Evolutionary conservation across 345 rosid genomes (phyloP).

Genomic region (Conringia planisiliqua): DNA sequence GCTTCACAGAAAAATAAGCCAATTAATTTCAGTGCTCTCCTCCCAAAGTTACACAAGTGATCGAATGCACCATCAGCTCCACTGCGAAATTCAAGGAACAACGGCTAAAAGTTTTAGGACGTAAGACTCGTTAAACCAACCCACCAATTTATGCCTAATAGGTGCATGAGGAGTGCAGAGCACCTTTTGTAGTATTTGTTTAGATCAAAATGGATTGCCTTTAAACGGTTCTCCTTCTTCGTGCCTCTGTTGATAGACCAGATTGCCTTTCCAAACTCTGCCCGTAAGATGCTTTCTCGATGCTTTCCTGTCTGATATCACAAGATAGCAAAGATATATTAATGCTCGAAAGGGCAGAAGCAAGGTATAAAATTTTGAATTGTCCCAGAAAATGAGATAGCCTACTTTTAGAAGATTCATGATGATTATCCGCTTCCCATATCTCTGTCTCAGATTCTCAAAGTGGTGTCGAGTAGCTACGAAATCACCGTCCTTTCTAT

Average conservation of each 20-base stretch:
- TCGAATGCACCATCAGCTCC: slow-evolving; percentile 60
- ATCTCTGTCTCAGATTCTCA: slow-evolving; percentile 72
- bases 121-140: neutral
- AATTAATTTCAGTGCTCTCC: slow-evolving; percentile 48
- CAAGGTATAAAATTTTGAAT: neutral
- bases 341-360: slow-evolving; percentile 4
- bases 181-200: slow-evolving; percentile 64
- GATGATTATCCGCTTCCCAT: slow-evolving; percentile 76
- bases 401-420: slow-evolving; percentile 81
- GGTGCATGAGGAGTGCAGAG: slow-evolving; percentile 1
- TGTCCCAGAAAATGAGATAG: neutral
- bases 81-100: slow-evolving; percentile 24
- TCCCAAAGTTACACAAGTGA: slow-evolving; percentile 38
- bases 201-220: slow-evolving; percentile 81
- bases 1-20: slow-evolving; percentile 65
- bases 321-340: slow-evolving; percentile 9
- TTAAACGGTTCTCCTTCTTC: slow-evolving; percentile 49
- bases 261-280: slow-evolving; percentile 74
- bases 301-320: slow-evolving; percentile 57
- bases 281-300: slow-evolving; percentile 69
- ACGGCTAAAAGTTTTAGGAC: neutral
- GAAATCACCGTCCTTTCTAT: slow-evolving; percentile 59
- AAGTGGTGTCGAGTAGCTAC: slow-evolving; percentile 79
- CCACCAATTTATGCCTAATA: neutral
- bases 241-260: slow-evolving; percentile 49